These are phyloP conservation scores for Pyrenophora teres DNA, from an alignment of 2,329 filamentous ascomycete genomes.

Conservation along the genomic window DNA sequence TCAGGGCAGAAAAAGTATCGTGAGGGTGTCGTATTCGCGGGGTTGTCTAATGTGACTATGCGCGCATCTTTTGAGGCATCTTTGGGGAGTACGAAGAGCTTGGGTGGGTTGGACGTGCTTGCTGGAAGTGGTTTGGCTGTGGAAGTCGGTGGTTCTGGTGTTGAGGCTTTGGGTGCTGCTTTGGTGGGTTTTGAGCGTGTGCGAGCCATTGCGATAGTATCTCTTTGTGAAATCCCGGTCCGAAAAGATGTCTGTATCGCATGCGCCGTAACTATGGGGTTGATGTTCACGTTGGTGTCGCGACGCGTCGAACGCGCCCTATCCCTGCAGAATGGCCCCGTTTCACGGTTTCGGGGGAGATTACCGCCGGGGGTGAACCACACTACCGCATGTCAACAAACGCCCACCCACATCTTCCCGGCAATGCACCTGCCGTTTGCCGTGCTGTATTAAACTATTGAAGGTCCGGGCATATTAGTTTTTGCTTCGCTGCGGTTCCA, in stretches of 20 bases:
- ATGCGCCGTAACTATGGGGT: not conserved
- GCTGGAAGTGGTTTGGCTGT: constrained; percentile 40
- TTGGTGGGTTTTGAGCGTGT: constrained; percentile 42
- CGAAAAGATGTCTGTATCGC: no score
- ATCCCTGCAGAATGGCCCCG: constrained; percentile 24
- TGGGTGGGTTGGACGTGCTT: constrained; percentile 52
- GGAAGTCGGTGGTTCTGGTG: constrained; percentile 29
- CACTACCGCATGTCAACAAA: constrained; percentile 27
- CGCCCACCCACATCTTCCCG: constrained; percentile 7
- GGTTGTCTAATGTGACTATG: constrained; percentile 61
- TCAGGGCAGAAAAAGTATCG: constrained; percentile 65
- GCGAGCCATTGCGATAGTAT: constrained; percentile 36
- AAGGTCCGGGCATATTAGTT: not conserved
- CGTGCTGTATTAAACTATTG: not conserved
- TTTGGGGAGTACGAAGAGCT: constrained; percentile 63
- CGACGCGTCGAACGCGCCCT: constrained; percentile 29
- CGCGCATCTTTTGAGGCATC: constrained; percentile 57
- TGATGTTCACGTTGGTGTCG: not conserved
- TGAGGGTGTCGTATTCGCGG: constrained; percentile 53
- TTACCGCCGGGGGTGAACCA: constrained; percentile 25
- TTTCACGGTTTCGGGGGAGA: constrained; percentile 33
- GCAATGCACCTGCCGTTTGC: constrained; percentile 3
- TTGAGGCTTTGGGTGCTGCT: constrained; percentile 19
- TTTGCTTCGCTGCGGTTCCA: constrained; percentile 7
- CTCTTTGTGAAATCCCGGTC: not conserved